A percentile compares a stretch with the other conserved stretches of the same genome.
phyloP scores from a whole-genome alignment of 75 land plant genomes.

The Picea glauca region DNA sequence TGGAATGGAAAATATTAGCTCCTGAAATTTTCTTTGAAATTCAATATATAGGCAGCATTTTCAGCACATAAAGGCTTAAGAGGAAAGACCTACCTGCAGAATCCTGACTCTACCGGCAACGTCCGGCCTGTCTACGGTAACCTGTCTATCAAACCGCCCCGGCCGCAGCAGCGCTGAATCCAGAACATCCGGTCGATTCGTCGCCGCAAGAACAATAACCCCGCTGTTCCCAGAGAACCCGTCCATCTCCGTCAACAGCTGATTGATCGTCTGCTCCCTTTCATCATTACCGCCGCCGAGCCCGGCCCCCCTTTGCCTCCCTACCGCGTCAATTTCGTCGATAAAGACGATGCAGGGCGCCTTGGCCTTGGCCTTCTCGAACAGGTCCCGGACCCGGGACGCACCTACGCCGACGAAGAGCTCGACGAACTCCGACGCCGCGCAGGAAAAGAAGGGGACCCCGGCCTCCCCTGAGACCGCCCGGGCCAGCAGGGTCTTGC shows the following conservation, averaged over 20 bases:
- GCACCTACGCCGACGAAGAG: slow-evolving; percentile 99
- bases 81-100: slow-evolving; percentile 60
- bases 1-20: too few relatives aligned
- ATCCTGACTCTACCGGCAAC: slow-evolving; percentile 98
- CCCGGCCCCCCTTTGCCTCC: slow-evolving; percentile 98
- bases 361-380: slow-evolving; percentile 98
- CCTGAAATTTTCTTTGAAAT: too few relatives aligned
- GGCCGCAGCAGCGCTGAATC: slow-evolving; percentile 94
- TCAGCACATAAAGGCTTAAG: background rate
- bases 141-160: slow-evolving; percentile 98
- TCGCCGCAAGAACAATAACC: slow-evolving; percentile 95
- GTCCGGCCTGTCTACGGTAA: slow-evolving; percentile 97
- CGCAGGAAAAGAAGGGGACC: slow-evolving; percentile 98
- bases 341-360: slow-evolving; percentile 99
- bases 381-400: slow-evolving; percentile 93
- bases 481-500: slow-evolving; percentile 87
- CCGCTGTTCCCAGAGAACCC: slow-evolving; percentile 98
- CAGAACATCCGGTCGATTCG: slow-evolving; percentile 95
- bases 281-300: slow-evolving; percentile 99
- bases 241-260: slow-evolving; percentile 98
- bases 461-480: slow-evolving; percentile 98
- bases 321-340: slow-evolving; percentile 99
- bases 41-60: too few relatives aligned
- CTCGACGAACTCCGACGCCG: slow-evolving; percentile 98
- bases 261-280: slow-evolving; percentile 99